These are phyloP conservation scores for Xylariaceae sp. DNA, from an alignment of 2,329 filamentous ascomycete genomes.

Conservation along the genomic window DNA sequence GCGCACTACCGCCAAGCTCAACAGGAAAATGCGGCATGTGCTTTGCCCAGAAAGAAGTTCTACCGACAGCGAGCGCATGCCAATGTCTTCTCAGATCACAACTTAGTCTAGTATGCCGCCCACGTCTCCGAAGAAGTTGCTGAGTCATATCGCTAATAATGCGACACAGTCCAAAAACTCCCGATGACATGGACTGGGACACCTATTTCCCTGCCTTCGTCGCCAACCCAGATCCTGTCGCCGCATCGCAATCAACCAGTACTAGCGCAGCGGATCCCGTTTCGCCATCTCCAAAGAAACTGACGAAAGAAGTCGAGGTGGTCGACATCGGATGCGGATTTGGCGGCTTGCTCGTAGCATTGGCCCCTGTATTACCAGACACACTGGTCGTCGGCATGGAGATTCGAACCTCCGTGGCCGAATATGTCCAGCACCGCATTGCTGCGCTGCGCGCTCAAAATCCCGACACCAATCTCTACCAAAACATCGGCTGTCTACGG, in stretches of 20 bases:
- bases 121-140: constrained; percentile 6
- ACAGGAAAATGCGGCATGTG: constrained; percentile 46
- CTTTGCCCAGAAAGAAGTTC: constrained; percentile 88
- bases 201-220: constrained; percentile 72
- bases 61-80: constrained; percentile 95
- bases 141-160: constrained; percentile 13
- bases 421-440: constrained; percentile 86
- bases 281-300: constrained; percentile 28
- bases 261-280: constrained; percentile 1
- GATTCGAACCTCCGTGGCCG: constrained; percentile 82
- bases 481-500: constrained; percentile 83
- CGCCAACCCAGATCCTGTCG: constrained; percentile 33
- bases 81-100: constrained; percentile 95
- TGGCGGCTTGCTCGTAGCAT: constrained; percentile 80
- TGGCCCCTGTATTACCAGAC: constrained; percentile 75
- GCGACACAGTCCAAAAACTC: constrained; percentile 62
- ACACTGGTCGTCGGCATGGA: constrained; percentile 85
- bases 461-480: constrained; percentile 52
- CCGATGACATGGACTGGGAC: constrained; percentile 87
- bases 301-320: constrained; percentile 73
- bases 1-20: constrained; percentile 57
- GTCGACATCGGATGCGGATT: constrained; percentile 98
- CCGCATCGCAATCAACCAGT: constrained; percentile 17
- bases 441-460: constrained; percentile 69
- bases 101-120: constrained; percentile 67